Conservation (phyloP, 768 basidiomycete genomes). For the Serendipita vermifera region DNA sequence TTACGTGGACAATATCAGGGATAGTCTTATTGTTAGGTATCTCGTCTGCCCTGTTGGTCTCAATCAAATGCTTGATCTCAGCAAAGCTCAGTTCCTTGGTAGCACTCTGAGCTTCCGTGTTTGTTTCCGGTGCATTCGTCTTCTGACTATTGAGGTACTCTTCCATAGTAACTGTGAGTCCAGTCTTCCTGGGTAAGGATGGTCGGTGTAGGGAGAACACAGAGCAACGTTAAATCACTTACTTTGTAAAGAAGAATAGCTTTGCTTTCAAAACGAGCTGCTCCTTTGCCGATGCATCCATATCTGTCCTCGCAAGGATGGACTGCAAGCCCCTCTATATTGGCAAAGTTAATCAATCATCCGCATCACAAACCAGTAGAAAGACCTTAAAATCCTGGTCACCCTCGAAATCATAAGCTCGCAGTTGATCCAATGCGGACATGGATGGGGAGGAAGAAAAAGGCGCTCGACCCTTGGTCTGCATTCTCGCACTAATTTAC, state of each 20-base stretch:
- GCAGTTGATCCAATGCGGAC: neutral
- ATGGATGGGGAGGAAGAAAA: no score
- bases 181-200: slow-evolving; percentile 1
- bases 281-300: neutral
- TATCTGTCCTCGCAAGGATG: no score
- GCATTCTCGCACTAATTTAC: no score
- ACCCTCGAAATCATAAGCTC: neutral
- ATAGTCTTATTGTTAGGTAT: slow-evolving; percentile 72
- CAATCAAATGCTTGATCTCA: slow-evolving; percentile 57
- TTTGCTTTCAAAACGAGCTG: neutral
- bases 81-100: slow-evolving; percentile 56
- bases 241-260: slow-evolving; percentile 7
- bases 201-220: no score
- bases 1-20: slow-evolving; percentile 51
- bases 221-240: no score
- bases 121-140: no score
- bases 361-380: no score
- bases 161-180: neutral
- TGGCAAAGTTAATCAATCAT: no score
- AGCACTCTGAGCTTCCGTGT: neutral
- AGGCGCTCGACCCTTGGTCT: no score
- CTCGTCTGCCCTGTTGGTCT: slow-evolving; percentile 53
- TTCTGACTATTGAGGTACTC: neutral
- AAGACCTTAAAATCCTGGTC: neutral
- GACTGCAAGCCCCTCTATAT: no score